Evolutionary conservation across 306 rosid species (phyloP), one percentile per base, ranked within the genome.

Genomic region (Fagus sylvatica): DNA sequence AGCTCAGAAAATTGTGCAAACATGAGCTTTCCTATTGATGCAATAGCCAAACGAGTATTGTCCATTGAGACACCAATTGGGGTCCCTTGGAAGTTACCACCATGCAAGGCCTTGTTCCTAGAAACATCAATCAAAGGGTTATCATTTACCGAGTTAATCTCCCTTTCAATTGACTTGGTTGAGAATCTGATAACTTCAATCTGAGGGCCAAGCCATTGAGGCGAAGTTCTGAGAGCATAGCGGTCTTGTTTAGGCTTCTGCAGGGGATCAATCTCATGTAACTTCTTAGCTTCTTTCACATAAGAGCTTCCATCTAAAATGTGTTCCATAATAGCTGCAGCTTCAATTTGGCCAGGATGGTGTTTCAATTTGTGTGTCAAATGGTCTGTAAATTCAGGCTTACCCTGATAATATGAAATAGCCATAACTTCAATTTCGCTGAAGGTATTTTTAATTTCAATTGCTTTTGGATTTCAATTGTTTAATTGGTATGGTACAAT

Each of bases 151-250:
- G 89, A 82, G 76, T 85, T 85, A 72, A 85, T 85, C 67, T 85
- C 89, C 73, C 86, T 79, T 51, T 82, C 86, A 15, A 82, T 85
- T 17, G 86, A 85, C 70, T 79, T 82, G 9, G 86, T 85, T 1
- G 75, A 76, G 73, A 51, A 79, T 73, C 86, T 69, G 72, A 85
- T 85, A 46, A 85, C 79, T 73, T 85, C 86, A 69, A 85, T 85
- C 69, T 82, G 89, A 1, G 89, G 89, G 62, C 89, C 89, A 46
- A 85, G 82, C 89, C 89, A 85, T 28, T 85, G 89, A 76, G 89
- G 89, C 51, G 89, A 85, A 68, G 89, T 85, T 73, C 43, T 36
- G 36, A 85, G 89, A 69, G 89, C 89, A 12, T 85, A 82, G 12
- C 89, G 89, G 43, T 85, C 86, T 46, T 82, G 61, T 56, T n/a